A percentile compares a stretch with the other conserved stretches of the same genome.
Conservation (phyloP, 192 early-diverging fungal species). For the Mortierella hygrophila region DNA sequence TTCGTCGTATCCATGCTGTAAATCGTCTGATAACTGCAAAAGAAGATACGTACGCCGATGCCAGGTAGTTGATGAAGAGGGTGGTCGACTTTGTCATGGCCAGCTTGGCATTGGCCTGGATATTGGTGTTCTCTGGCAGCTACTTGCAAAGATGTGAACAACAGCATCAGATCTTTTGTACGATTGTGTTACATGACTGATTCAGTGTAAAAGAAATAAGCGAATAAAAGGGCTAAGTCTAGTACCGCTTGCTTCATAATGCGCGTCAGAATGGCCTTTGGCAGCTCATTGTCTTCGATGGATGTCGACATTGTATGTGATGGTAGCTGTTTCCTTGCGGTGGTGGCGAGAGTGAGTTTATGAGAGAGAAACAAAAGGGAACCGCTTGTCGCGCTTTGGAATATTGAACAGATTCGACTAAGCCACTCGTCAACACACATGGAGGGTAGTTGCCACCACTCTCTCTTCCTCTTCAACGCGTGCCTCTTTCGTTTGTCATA, state of each 20-base stretch:
- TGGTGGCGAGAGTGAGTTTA: neutral
- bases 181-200: neutral
- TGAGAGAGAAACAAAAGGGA: neutral
- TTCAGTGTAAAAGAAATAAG: neutral
- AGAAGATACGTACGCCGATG: constrained; percentile 55
- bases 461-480: too few relatives aligned
- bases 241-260: constrained; percentile 62
- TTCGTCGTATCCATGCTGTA: too few relatives aligned
- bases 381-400: neutral
- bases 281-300: constrained; percentile 66
- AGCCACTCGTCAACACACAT: neutral
- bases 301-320: constrained; percentile 34
- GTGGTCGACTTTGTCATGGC: constrained; percentile 66
- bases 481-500: too few relatives aligned
- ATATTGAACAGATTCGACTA: neutral
- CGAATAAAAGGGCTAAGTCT: too few relatives aligned
- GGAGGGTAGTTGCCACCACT: too few relatives aligned
- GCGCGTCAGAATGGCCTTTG: constrained; percentile 62
- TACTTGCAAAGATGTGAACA: constrained; percentile 8
- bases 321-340: neutral
- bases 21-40: neutral
- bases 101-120: constrained; percentile 65
- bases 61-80: constrained; percentile 65
- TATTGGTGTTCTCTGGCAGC: constrained; percentile 63
- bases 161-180: neutral